Evolutionary conservation across 169 alveolate genomes (phyloP).

Genomic region (Babesia bigemina): DNA sequence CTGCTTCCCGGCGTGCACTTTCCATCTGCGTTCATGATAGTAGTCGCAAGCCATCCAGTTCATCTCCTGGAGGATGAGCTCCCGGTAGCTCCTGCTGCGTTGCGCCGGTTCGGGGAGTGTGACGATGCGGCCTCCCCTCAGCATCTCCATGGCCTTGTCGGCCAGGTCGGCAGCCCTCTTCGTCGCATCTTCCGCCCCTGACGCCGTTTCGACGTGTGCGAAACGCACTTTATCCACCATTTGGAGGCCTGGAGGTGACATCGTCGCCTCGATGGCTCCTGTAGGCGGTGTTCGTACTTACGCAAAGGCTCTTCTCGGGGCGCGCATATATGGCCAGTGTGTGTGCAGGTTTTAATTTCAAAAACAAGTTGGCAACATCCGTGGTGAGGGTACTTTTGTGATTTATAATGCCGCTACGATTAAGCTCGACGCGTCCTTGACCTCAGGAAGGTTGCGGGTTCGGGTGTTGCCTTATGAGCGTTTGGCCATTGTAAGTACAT

Average conservation of each 20-base stretch:
- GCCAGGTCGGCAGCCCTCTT: constrained; percentile 12
- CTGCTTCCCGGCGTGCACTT: constrained; percentile 46
- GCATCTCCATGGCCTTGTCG: constrained; percentile 15
- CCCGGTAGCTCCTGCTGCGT: constrained; percentile 67
- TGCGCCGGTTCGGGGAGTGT: constrained; percentile 65
- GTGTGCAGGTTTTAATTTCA: background rate
- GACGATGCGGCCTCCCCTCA: constrained; percentile 8
- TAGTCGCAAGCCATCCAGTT: constrained; percentile 75
- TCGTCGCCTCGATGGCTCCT: background rate
- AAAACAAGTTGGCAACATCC: too few relatives aligned
- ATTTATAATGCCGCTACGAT: constrained; percentile 15
- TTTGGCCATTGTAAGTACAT: background rate
- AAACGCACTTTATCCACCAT: constrained; percentile 1
- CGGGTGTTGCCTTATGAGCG: background rate
- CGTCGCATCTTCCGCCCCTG: constrained; percentile 12
- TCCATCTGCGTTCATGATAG: constrained; percentile 70
- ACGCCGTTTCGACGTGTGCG: background rate
- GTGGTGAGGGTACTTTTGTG: background rate
- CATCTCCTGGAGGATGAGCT: constrained; percentile 70
- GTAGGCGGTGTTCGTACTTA: background rate
- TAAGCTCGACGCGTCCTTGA: constrained; percentile 17
- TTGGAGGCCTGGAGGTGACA: background rate
- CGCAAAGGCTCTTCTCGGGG: background rate
- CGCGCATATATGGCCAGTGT: background rate
- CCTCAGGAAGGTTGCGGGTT: constrained; percentile 9